A percentile compares a stretch with the other conserved stretches of the same genome.
phyloP scores from a whole-genome alignment of 768 basidiomycete genomes.

The Neoboletus subvelutipes region DNA sequence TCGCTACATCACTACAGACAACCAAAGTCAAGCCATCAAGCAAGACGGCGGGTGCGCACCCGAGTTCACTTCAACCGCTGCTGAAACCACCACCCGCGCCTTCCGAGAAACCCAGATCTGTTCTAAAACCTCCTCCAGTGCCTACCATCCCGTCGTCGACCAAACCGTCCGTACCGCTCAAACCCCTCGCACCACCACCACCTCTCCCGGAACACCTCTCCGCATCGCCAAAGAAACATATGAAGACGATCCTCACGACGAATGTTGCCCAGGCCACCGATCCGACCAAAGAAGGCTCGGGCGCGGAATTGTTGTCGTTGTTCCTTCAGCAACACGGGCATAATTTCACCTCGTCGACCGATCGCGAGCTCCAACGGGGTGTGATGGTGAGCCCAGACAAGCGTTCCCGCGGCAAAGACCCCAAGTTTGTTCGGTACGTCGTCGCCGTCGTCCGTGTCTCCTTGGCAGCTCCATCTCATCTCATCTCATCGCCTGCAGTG shows the following conservation, averaged over 20 bases:
- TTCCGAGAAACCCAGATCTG: constrained; percentile 20
- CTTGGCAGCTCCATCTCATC: not conserved
- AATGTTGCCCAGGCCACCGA: constrained; percentile 53
- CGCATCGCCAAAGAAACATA: constrained; percentile 32
- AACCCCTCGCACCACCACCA: constrained; percentile 35
- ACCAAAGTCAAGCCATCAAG: not conserved
- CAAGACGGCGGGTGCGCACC: constrained; percentile 3
- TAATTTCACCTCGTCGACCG: constrained; percentile 36
- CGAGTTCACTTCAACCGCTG: constrained; percentile 3
- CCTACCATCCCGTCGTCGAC: constrained; percentile 19
- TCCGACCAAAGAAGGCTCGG: constrained; percentile 48
- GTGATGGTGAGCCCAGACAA: constrained; percentile 61
- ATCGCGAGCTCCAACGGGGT: constrained; percentile 46
- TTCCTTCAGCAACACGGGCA: constrained; percentile 48
- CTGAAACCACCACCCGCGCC: constrained; percentile 8
- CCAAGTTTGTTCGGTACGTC: constrained; percentile 50
- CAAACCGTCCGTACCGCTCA: constrained; percentile 19
- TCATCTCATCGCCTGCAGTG: constrained; percentile 34
- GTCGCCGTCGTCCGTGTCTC: not conserved
- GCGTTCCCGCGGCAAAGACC: constrained; percentile 40
- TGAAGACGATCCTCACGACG: constrained; percentile 53
- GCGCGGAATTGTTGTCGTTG: constrained; percentile 52
- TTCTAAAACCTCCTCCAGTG: constrained; percentile 30
- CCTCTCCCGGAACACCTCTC: constrained; percentile 18
- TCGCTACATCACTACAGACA: not conserved